Conservation (phyloP, 108 stramenopile species). For the Nannochloropsis granulata region DNA sequence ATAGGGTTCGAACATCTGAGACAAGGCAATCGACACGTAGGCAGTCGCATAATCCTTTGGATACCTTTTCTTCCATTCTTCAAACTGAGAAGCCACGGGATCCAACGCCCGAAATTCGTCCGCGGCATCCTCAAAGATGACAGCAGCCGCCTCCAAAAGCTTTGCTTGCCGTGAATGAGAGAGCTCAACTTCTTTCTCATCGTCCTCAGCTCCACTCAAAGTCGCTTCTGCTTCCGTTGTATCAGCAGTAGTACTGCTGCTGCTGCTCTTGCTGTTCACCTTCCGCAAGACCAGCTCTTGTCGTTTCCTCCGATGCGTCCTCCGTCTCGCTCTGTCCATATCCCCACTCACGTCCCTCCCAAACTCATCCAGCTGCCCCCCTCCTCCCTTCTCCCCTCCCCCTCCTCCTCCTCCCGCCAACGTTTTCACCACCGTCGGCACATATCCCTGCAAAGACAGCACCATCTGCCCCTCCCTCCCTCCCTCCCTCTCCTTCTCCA, state of each 20-base stretch:
- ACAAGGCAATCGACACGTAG: not conserved
- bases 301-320: not conserved
- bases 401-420: not conserved
- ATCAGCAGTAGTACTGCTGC: not conserved
- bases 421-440: not conserved
- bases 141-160: not conserved
- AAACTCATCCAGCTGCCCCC: not conserved
- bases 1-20: not conserved
- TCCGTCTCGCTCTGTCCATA: not conserved
- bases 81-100: not conserved
- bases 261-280: not conserved
- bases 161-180: not conserved
- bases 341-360: not conserved
- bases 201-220: not conserved
- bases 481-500: not conserved
- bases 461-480: not conserved
- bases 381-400: not conserved
- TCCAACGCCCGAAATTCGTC: not conserved
- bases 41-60: not conserved
- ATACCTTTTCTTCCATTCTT: not conserved
- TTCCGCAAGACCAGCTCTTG: not conserved
- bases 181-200: not conserved
- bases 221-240: not conserved
- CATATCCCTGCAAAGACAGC: not conserved
- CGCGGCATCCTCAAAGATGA: not conserved